Percentiles rank a stretch among this genome's conserved stretches.
These are phyloP conservation scores for Chlamydomonas sphaeroides DNA, from an alignment of 139 green algal genomes.

Conservation along the genomic window DNA sequence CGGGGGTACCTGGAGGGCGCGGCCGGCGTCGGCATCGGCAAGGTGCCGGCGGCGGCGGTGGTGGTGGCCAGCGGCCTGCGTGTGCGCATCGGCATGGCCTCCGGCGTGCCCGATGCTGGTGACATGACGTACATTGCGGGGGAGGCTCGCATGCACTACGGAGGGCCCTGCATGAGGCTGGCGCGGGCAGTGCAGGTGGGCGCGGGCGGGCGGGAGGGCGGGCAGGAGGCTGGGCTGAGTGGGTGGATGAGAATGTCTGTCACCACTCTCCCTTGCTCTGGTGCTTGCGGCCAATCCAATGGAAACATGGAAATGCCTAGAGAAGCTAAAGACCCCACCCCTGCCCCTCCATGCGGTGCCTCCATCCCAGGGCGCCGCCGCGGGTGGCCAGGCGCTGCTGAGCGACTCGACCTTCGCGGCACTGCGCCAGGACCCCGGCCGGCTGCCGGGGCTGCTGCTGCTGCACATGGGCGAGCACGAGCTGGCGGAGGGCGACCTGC, in stretches of 20 bases:
- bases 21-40: not conserved
- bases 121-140: constrained; percentile 9
- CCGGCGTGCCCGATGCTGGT: not conserved
- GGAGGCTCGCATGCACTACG: constrained; percentile 8
- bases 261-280: no score
- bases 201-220: not conserved
- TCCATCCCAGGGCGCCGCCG: constrained; percentile 10
- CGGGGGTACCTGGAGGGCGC: no score
- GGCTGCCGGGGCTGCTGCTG: not conserved
- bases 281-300: no score
- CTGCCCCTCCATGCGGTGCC: no score
- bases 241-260: no score
- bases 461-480: constrained; percentile 32
- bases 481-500: constrained; percentile 3
- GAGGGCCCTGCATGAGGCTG: constrained; percentile 2
- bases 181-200: not conserved
- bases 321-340: no score
- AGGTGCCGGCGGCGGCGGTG: no score
- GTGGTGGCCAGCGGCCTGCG: constrained; percentile 6
- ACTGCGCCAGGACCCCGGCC: not conserved
- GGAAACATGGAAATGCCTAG: no score
- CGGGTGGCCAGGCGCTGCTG: constrained; percentile 5
- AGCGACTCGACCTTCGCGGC: not conserved
- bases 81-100: constrained; percentile 1
- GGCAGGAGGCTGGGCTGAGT: not conserved